Evolutionary conservation across 306 rosid species (phyloP).

Genomic region (Fragaria ananassa): DNA sequence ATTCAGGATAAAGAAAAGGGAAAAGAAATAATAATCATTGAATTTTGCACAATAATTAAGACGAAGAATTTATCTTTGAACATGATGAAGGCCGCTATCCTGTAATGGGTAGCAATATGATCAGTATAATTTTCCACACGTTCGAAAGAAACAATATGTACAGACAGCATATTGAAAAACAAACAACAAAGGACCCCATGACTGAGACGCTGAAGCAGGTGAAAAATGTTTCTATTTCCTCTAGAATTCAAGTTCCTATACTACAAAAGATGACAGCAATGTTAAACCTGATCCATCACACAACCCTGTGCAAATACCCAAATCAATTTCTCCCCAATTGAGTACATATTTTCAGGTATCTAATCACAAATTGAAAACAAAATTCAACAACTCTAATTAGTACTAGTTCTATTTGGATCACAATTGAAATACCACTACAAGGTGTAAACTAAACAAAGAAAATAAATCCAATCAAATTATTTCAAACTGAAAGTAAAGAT

Average conservation of each 20-base stretch:
- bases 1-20: neutral
- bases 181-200: slow-evolving; percentile 11
- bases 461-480: neutral
- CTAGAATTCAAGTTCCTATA: neutral
- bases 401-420: neutral
- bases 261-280: neutral
- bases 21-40: no score
- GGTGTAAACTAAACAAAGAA: neutral
- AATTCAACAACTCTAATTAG: neutral
- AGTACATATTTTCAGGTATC: neutral
- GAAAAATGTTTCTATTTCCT: neutral
- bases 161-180: neutral
- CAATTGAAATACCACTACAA: neutral
- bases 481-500: neutral
- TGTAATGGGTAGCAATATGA: neutral
- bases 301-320: neutral
- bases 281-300: neutral
- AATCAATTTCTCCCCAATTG: neutral
- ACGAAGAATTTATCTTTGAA: neutral
- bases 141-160: slow-evolving; percentile 7
- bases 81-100: neutral
- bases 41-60: neutral
- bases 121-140: slow-evolving; percentile 5
- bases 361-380: neutral
- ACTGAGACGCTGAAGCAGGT: neutral